Evolutionary conservation across 345 rosid species (phyloP).

Genomic region (Lepidium sativum): DNA sequence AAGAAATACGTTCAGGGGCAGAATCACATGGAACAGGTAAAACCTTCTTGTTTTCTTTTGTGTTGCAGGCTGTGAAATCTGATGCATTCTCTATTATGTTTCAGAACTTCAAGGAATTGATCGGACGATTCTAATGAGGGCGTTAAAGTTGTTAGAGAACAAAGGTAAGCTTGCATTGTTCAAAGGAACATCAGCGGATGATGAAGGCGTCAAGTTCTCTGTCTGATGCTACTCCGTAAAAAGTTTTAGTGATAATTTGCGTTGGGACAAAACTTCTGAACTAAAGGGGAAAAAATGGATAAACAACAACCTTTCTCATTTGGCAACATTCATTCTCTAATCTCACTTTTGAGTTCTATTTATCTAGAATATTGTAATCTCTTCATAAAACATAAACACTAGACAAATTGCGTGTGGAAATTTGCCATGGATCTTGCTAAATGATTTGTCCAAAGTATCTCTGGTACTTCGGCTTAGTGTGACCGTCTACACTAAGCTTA

Average conservation of each 20-base stretch:
- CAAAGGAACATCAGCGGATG: conserved; percentile 85
- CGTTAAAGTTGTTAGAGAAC: conserved; percentile 63
- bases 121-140: conserved; percentile 62
- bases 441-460: not conserved
- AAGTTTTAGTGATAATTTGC: conserved; percentile 7
- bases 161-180: conserved; percentile 91
- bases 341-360: not conserved
- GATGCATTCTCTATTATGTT: not conserved
- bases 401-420: not conserved
- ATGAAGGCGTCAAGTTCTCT: conserved; percentile 89
- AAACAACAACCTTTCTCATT: not conserved
- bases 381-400: not conserved
- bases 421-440: not conserved
- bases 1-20: conserved; percentile 76
- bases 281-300: not conserved
- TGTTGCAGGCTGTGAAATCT: not conserved
- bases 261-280: not conserved
- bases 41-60: not conserved
- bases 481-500: conserved; percentile 66
- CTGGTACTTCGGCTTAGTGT: conserved; percentile 55
- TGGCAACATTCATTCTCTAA: not conserved
- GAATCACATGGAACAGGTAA: conserved; percentile 94
- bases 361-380: not conserved
- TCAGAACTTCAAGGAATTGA: conserved; percentile 83
- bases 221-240: conserved; percentile 24